Percentiles rank a stretch among this genome's conserved stretches.
Conservation (phyloP, 805 yeast species). For the Clavispora carvajalis region DNA sequence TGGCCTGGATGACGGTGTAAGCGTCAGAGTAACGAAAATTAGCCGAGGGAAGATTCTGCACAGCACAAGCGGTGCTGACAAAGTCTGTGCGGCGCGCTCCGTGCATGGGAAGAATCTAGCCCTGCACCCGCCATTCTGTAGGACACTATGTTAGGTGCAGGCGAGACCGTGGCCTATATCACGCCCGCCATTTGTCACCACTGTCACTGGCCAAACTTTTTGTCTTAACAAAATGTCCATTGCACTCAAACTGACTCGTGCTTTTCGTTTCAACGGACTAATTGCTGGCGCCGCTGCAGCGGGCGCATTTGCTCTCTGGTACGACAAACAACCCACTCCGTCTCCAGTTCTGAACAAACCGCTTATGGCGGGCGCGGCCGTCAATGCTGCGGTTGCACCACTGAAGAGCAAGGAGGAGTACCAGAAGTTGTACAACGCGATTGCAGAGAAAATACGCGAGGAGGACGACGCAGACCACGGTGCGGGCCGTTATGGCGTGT, state of each 20-base stretch:
- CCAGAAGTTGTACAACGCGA: conserved; percentile 66
- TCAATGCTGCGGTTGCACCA: not conserved
- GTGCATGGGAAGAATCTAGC: not conserved
- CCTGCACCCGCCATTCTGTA: not conserved
- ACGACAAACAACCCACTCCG: conserved; percentile 1
- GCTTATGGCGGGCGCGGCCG: not conserved
- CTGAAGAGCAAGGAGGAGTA: conserved; percentile 38
- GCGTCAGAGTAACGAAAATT: too few species aligned
- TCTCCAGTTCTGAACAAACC: not conserved
- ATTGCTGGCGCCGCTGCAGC: conserved; percentile 6
- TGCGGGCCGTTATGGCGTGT: conserved; percentile 34
- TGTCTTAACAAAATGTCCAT: not conserved
- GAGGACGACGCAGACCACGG: conserved; percentile 27
- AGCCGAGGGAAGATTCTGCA: too few species aligned
- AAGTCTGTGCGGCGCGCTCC: too few species aligned
- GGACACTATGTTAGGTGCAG: not conserved
- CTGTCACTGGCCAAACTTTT: not conserved
- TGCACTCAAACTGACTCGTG: conserved; percentile 4
- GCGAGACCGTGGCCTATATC: not conserved
- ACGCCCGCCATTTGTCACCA: not conserved
- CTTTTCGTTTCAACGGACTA: not conserved
- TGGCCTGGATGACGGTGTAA: too few species aligned
- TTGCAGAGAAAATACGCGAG: conserved; percentile 44
- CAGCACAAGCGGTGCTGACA: too few species aligned
- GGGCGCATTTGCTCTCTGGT: conserved; percentile 3